Base-by-base conservation (phyloP, 2,329 filamentous ascomycete species). In the Reticulascus tulasneorum region DNA sequence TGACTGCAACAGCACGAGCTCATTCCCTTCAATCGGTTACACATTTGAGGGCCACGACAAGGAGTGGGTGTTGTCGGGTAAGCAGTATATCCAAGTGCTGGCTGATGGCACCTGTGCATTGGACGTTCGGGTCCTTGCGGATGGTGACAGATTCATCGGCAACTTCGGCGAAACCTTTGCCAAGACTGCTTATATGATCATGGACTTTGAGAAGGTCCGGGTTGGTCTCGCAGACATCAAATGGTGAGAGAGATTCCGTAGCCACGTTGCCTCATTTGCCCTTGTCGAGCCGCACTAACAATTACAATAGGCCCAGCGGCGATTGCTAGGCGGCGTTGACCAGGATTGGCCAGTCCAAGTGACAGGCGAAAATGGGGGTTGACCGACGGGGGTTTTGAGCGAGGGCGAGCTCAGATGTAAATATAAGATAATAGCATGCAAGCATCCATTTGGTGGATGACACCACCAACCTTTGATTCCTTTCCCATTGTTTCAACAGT, bases 151-250 rank as follows among this genome's bases (percentile, higher is more conserved):
- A 19, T 48, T 44, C 37, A 42, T 48, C n/a, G 46, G 46, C 6
- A 46, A 44, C 27, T 48, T 48, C 36, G 46, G 46, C 23, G 46
- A 47, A 24, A 43, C 38, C 1, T 48, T 48, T 23, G 33, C 38
- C 18, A 48, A 45, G 34, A 45, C 47, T 27, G 46, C 46, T 37
- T 38, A 40, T 24, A 34, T 45, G n/a, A 35, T 45, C 8, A 31
- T 37, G 16, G 31, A 33, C 21, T 24, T 24, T 17, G 31, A 23
- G 6, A 23, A 24, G 21, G 21, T 33, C 12, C 15, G 19, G 13
- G 9, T 33, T 12, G 31, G 31, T 4, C 16, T 33, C 19, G 31
- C 31, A 15, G 31, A 33, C 9, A 10, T 33, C 6, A 12, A 23
- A 15, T 23, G 27, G 13, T n/a, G 23, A n/a, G 23, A 24, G 23